Evolutionary conservation across 2,329 filamentous ascomycete genomes (phyloP).

Genomic region (Colletotrichum sp.): DNA sequence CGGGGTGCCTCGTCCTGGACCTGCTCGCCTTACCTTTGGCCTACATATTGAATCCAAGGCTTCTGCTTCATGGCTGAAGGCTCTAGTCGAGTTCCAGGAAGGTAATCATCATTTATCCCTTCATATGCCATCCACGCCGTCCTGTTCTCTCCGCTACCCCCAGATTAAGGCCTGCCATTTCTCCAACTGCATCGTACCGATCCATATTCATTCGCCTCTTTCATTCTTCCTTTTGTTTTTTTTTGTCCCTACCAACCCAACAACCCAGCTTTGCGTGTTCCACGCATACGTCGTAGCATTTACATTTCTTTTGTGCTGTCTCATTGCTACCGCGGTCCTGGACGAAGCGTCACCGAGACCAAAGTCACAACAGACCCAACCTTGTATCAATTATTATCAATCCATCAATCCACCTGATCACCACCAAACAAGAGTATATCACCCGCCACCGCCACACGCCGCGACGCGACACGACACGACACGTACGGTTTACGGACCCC

Average conservation of each 20-base stretch:
- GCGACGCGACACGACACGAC: background rate
- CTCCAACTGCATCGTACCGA: background rate
- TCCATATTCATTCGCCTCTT: background rate
- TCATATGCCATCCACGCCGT: background rate
- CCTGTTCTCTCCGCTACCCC: background rate
- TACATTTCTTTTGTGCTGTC: background rate
- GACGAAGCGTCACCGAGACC: background rate
- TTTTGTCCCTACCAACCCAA: background rate
- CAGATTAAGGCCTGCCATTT: background rate
- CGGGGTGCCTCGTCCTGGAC: background rate
- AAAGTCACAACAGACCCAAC: background rate
- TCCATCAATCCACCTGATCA: background rate
- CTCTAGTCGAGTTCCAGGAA: background rate
- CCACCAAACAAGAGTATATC: background rate
- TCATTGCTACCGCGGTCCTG: background rate
- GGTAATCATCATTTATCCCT: background rate
- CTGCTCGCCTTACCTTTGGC: background rate
- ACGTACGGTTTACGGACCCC: background rate
- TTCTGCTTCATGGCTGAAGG: background rate
- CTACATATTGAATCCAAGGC: background rate
- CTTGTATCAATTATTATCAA: background rate
- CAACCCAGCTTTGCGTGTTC: background rate
- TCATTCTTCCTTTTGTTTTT: background rate
- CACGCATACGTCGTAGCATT: too few relatives aligned
- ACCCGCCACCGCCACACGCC: background rate